A percentile compares a stretch with the other conserved stretches of the same genome.
phyloP scores from a whole-genome alignment of 176 grass and related monocot genomes.

The Elaeis guineensis region DNA sequence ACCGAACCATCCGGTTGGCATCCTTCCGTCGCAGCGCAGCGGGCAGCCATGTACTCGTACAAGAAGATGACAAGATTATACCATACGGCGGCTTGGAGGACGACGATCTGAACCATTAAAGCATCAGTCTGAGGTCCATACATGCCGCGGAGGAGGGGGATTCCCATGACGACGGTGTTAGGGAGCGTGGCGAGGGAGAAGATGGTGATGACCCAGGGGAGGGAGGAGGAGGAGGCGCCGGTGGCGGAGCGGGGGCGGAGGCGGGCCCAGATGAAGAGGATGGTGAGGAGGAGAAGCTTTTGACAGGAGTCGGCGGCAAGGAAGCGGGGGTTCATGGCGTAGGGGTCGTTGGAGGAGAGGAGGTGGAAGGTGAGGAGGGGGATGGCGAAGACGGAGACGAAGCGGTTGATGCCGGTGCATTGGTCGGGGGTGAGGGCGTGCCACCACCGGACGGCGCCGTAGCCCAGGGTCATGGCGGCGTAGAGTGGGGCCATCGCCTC shows the following conservation, averaged over 20 bases:
- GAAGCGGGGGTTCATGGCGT: conserved; percentile 57
- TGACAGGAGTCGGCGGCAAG: conserved; percentile 73
- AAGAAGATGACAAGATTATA: conserved; percentile 76
- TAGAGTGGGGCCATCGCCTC: conserved; percentile 89
- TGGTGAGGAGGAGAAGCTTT: conserved; percentile 46
- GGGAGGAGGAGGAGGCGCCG: conserved; percentile 2
- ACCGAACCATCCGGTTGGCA: background rate
- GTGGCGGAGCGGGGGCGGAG: conserved; percentile 9
- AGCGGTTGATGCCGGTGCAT: conserved; percentile 87
- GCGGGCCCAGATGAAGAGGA: conserved; percentile 46
- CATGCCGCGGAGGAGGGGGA: conserved; percentile 80
- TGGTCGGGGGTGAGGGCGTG: conserved; percentile 55
- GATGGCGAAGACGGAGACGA: conserved; percentile 58
- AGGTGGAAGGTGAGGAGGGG: conserved; percentile 73
- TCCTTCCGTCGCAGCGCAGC: background rate
- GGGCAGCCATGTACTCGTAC: conserved; percentile 78
- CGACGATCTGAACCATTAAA: conserved; percentile 81
- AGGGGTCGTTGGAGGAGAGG: conserved; percentile 70
- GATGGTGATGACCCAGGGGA: conserved; percentile 61
- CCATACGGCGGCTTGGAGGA: conserved; percentile 77
- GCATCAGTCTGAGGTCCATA: conserved; percentile 38
- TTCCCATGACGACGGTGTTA: conserved; percentile 91
- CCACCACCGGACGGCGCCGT: conserved; percentile 48
- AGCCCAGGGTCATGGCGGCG: conserved; percentile 60
- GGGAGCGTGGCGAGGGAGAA: conserved; percentile 81